Conservation (phyloP, 2,329 filamentous ascomycete genomes). For the Elsinoe necatrix region DNA sequence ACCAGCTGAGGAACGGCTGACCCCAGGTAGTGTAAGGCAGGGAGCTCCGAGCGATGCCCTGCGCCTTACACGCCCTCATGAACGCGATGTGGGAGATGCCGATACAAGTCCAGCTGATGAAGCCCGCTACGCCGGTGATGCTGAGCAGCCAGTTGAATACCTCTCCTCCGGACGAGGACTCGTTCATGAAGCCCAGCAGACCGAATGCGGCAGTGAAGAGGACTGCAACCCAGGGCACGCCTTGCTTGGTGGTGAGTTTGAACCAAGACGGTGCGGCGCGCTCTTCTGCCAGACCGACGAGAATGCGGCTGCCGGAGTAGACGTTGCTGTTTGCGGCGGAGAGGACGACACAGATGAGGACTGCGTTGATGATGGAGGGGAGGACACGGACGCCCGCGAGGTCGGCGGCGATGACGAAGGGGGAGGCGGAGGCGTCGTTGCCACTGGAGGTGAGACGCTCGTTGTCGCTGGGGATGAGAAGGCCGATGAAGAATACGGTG, state of each 20-base stretch:
- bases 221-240: constrained; percentile 39
- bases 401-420: constrained; percentile 58
- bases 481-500: constrained; percentile 30
- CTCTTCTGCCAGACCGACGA: constrained; percentile 55
- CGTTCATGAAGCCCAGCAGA: constrained; percentile 64
- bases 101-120: constrained; percentile 67
- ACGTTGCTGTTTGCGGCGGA: constrained; percentile 40
- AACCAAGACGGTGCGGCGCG: constrained; percentile 38
- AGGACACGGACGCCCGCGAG: constrained; percentile 53
- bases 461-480: constrained; percentile 31
- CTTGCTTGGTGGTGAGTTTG: constrained; percentile 34
- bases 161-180: constrained; percentile 55
- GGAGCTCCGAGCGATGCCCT: constrained; percentile 57
- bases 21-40: constrained; percentile 62
- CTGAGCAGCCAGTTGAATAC: constrained; percentile 67
- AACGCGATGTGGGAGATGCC: constrained; percentile 62
- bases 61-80: constrained; percentile 58
- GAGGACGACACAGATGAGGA: constrained; percentile 54
- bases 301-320: constrained; percentile 60
- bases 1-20: constrained; percentile 57
- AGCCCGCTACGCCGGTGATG: constrained; percentile 39
- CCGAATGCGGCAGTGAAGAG: constrained; percentile 46
- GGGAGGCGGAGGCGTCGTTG: constrained; percentile 45
- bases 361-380: constrained; percentile 57
- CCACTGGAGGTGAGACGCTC: constrained; percentile 30